These are phyloP conservation scores for Akanthomyces lecanii DNA, from an alignment of 2,329 filamentous ascomycete genomes.

Conservation along the genomic window DNA sequence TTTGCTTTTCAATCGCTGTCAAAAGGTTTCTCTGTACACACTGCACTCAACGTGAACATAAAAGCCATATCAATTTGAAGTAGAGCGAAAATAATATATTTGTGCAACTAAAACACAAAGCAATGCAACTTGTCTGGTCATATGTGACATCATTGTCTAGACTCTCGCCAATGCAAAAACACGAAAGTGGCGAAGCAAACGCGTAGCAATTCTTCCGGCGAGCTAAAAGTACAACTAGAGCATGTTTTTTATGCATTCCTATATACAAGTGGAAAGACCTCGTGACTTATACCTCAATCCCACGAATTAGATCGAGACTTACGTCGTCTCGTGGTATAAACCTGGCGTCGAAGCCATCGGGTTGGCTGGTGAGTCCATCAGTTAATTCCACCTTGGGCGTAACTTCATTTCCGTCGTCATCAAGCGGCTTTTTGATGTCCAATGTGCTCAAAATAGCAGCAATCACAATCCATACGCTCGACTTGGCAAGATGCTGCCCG, in stretches of 20 bases:
- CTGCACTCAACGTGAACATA: too few species aligned
- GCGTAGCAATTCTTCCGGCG: background rate
- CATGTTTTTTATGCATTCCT: too few species aligned
- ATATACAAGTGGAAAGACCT: background rate
- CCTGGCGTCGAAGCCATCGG: slow-evolving; percentile 24
- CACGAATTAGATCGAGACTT: slow-evolving; percentile 6
- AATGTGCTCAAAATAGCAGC: slow-evolving; percentile 37
- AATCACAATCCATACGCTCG: slow-evolving; percentile 39
- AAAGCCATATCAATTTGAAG: too few species aligned
- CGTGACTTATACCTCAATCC: background rate
- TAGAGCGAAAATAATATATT: too few species aligned
- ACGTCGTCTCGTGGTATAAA: slow-evolving; percentile 24
- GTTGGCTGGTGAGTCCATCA: slow-evolving; percentile 27
- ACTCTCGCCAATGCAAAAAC: too few species aligned
- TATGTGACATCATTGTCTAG: background rate
- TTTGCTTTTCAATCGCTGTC: too few species aligned
- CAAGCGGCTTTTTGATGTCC: slow-evolving; percentile 30
- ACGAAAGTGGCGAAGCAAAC: background rate
- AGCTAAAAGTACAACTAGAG: background rate
- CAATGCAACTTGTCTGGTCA: too few species aligned
- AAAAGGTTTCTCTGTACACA: too few species aligned
- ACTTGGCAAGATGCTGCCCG: slow-evolving; percentile 46
- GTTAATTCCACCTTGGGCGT: slow-evolving; percentile 26
- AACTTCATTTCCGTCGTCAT: slow-evolving; percentile 33
- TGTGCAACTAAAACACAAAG: too few species aligned